A percentile compares a stretch with the other conserved stretches of the same genome.
phyloP scores from a whole-genome alignment of 2,329 filamentous ascomycete species.

The Diaporthe velutina region DNA sequence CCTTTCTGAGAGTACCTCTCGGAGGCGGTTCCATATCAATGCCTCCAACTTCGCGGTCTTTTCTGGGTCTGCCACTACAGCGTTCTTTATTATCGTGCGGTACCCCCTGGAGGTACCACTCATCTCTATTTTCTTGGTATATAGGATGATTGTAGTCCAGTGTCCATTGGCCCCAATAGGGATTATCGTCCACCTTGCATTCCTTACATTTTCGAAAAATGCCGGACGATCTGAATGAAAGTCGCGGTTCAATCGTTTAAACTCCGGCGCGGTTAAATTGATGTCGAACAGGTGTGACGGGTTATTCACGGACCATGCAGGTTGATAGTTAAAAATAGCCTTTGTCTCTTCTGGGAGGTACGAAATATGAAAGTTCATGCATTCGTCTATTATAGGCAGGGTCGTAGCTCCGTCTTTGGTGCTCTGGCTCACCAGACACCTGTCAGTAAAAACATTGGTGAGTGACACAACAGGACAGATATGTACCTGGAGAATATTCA shows the following conservation, averaged over 20 bases:
- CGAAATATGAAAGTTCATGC: background rate
- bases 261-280: rapidly evolving
- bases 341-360: background rate
- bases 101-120: background rate
- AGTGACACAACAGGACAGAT: background rate
- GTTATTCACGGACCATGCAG: background rate
- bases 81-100: background rate
- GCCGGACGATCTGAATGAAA: background rate
- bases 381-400: background rate
- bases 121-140: background rate
- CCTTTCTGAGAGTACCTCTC: background rate
- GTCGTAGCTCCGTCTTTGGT: background rate
- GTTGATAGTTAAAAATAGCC: background rate
- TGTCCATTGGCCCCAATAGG: background rate
- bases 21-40: background rate
- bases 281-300: background rate
- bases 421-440: background rate
- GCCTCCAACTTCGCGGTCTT: background rate
- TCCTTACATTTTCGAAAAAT: background rate
- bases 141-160: background rate
- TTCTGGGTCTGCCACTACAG: background rate
- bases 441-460: background rate
- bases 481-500: conserved; percentile 1
- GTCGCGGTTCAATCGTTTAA: background rate
- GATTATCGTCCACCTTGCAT: background rate